Evolutionary conservation across 495 filamentous ascomycete species (phyloP).

Genomic region (Entonaema liquescens): DNA sequence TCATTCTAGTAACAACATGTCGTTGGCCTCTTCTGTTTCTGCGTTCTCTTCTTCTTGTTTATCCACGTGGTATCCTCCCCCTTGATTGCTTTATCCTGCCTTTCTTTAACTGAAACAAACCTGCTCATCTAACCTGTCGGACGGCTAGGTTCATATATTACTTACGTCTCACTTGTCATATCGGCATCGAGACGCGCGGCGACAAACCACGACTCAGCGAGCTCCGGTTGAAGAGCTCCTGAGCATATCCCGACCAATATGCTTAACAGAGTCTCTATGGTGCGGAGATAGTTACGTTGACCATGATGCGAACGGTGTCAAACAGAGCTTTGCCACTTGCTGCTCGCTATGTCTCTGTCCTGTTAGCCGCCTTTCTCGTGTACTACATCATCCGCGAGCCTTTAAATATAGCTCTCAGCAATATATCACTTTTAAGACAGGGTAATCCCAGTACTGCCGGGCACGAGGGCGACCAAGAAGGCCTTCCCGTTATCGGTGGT

Average conservation of each 20-base stretch:
- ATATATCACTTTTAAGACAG: slow-evolving; percentile 19
- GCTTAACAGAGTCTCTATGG: slow-evolving; percentile 28
- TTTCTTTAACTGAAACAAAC: slow-evolving; percentile 37
- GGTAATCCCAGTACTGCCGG: background rate
- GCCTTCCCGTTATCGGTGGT: background rate
- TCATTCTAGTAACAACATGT: slow-evolving; percentile 3
- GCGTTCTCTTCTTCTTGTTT: slow-evolving; percentile 17
- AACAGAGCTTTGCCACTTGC: slow-evolving; percentile 43
- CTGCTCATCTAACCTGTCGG: slow-evolving; percentile 19
- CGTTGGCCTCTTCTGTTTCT: slow-evolving; percentile 19
- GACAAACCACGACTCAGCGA: slow-evolving; percentile 27
- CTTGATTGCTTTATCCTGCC: slow-evolving; percentile 24
- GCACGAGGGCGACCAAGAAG: slow-evolving; percentile 9
- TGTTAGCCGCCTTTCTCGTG: slow-evolving; percentile 41
- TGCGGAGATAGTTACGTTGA: slow-evolving; percentile 41
- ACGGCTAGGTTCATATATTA: slow-evolving; percentile 30
- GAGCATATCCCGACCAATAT: slow-evolving; percentile 39
- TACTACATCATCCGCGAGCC: slow-evolving; percentile 44
- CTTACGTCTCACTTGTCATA: slow-evolving; percentile 36
- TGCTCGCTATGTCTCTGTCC: slow-evolving; percentile 39
- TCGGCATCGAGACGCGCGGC: slow-evolving; percentile 12
- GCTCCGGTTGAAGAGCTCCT: slow-evolving; percentile 32
- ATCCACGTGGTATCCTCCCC: slow-evolving; percentile 31
- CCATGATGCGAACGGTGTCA: slow-evolving; percentile 44
- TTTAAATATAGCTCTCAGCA: slow-evolving; percentile 29